Base-by-base conservation (phyloP, 2,329 filamentous ascomycete genomes). In the Camptophora hylomeconis region DNA sequence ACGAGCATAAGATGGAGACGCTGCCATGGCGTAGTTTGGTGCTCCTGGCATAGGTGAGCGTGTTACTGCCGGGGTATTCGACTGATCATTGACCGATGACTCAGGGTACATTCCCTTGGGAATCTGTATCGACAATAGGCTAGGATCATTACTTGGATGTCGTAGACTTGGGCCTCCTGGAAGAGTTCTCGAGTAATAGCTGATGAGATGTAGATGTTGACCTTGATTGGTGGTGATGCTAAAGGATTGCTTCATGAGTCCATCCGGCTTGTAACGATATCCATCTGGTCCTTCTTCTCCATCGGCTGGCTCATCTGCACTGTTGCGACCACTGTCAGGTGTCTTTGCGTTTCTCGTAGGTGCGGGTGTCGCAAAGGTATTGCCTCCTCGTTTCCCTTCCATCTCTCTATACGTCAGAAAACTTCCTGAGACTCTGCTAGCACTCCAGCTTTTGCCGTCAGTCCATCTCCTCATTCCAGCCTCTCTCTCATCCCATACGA, bases 401-500 rank as follows among this genome's bases (percentile, higher is more conserved):
- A 98, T 98, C 52, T 98, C 89, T 20, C 89, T 71, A 51, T 98
- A 98, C 5, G 89, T 95, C 36, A 98, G 58, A 53, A 98, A 98
- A 60, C 89, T 95, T 28, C 89, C 89, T 0, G 87, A 95, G 1
- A 98, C 89, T 38, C 89, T 74, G 58, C 87, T 95, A 18, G 89
- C 89, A 50, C 87, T 95, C 89, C 89, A 98, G 19, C 87, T 95
- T 56, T 98, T 98, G 32, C 89, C 89, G 47, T 98, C 89, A 1
- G 89, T 98, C 89, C 89, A 98, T 55, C 89, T 69, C 48, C 89
- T 72, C 89, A 98, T 98, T 42, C 89, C 89, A 7, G 89, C 89
- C 62, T 98, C 89, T 45, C 87, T 69, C 63, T 98, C 89, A 54
- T 98, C 89, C 89, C 89, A 98, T n/a, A 98, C 89, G 48, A 95